phyloP scores from a whole-genome alignment of 164 flowering plant genomes.

The Dillenia suffruticosa region DNA sequence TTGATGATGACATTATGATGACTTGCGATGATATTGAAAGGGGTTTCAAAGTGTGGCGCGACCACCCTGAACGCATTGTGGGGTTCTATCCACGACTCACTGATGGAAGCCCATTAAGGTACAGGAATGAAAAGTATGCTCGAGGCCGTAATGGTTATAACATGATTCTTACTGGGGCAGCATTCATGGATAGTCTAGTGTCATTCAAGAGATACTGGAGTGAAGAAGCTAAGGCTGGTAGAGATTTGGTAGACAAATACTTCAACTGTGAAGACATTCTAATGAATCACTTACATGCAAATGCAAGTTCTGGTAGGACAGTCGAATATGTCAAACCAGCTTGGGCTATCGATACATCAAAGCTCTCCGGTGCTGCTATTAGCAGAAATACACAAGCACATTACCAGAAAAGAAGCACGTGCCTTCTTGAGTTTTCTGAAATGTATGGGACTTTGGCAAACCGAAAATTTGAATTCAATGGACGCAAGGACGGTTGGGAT shows the following conservation, averaged over 20 bases:
- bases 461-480: constrained; percentile 54
- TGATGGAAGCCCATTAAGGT: constrained; percentile 52
- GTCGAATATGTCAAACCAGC: constrained; percentile 89
- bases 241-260: constrained; percentile 57
- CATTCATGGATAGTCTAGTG: constrained; percentile 54
- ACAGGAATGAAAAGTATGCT: constrained; percentile 79
- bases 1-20: constrained; percentile 98
- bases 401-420: constrained; percentile 59
- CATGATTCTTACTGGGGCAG: constrained; percentile 91
- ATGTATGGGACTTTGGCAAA: constrained; percentile 63
- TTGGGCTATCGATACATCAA: constrained; percentile 90
- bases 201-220: constrained; percentile 82
- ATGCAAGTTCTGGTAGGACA: constrained; percentile 53
- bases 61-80: constrained; percentile 78
- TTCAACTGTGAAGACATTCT: constrained; percentile 95
- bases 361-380: constrained; percentile 78
- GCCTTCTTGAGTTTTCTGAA: constrained; percentile 59
- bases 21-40: constrained; percentile 81
- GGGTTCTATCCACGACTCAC: constrained; percentile 85
- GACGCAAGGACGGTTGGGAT: constrained; percentile 85
- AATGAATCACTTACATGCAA: constrained; percentile 77
- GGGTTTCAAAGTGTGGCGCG: constrained; percentile 86
- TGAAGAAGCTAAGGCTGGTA: constrained; percentile 56
- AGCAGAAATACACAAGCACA: constrained; percentile 75
- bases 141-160: constrained; percentile 69